phyloP scores from a whole-genome alignment of 2,329 filamentous ascomycete species.

The Cladobotryum protrusum region DNA sequence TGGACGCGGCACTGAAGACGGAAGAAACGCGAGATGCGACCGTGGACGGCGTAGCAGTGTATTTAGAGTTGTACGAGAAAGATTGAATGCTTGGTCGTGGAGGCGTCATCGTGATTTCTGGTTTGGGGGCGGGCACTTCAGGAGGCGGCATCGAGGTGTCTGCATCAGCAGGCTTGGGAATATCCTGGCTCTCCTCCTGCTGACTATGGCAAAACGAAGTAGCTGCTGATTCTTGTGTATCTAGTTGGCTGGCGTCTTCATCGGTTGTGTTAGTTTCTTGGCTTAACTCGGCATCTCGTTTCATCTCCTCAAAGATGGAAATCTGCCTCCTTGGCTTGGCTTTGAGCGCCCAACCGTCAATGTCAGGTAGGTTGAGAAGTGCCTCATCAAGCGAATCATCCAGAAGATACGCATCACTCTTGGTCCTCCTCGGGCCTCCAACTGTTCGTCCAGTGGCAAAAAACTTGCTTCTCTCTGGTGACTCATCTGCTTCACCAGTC shows the following conservation, averaged over 20 bases:
- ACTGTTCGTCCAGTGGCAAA: slow-evolving; percentile 34
- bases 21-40: slow-evolving; percentile 29
- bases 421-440: slow-evolving; percentile 23
- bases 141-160: slow-evolving; percentile 26
- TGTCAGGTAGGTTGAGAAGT: slow-evolving; percentile 44
- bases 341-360: slow-evolving; percentile 40
- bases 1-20: slow-evolving; percentile 30
- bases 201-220: slow-evolving; percentile 17
- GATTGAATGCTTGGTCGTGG: slow-evolving; percentile 25
- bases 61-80: slow-evolving; percentile 29
- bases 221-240: slow-evolving; percentile 10
- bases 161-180: slow-evolving; percentile 17
- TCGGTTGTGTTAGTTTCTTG: background rate
- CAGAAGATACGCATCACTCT: slow-evolving; percentile 39
- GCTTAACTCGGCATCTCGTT: slow-evolving; percentile 13
- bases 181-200: slow-evolving; percentile 16
- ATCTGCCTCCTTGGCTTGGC: slow-evolving; percentile 32
- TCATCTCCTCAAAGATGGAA: slow-evolving; percentile 41
- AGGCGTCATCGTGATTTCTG: slow-evolving; percentile 23
- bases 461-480: slow-evolving; percentile 47
- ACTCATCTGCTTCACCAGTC: slow-evolving; percentile 24
- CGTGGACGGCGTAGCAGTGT: slow-evolving; percentile 29
- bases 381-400: slow-evolving; percentile 54
- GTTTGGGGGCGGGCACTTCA: slow-evolving; percentile 14
- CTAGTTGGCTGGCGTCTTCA: slow-evolving; percentile 4